Evolutionary conservation across 163 green algal genomes (phyloP).

Genomic region (Scenedesmus sp.): DNA sequence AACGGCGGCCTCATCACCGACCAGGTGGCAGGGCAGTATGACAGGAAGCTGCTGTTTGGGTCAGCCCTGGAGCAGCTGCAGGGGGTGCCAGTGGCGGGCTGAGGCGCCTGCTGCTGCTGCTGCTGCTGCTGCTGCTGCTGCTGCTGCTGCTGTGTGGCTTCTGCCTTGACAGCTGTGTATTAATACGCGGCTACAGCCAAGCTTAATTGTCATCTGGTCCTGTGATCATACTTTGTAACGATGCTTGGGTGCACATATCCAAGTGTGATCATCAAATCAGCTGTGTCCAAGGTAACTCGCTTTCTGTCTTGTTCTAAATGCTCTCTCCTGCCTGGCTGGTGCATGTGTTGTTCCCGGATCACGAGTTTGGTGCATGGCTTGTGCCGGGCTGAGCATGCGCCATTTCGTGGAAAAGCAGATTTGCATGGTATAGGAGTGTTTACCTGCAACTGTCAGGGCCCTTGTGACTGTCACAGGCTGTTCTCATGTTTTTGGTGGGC

Average conservation of each 20-base stretch:
- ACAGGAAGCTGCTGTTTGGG: constrained; percentile 24
- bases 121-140: neutral
- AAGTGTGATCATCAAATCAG: no score
- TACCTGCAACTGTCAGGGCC: no score
- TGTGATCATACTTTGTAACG: neutral
- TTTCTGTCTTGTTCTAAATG: no score
- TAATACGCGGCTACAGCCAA: neutral
- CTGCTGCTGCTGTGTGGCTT: neutral
- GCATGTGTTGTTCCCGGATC: no score
- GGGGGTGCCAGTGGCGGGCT: constrained; percentile 28
- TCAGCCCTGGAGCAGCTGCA: neutral
- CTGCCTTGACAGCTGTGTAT: neutral
- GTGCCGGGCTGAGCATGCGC: no score
- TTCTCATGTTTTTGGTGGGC: no score
- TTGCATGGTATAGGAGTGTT: no score
- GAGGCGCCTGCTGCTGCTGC: neutral
- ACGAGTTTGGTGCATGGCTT: no score
- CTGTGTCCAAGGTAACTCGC: no score
- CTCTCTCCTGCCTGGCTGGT: no score
- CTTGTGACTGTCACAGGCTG: no score
- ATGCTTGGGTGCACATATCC: neutral
- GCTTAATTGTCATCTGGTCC: neutral
- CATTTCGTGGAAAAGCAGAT: no score
- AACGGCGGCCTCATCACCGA: constrained; percentile 74
- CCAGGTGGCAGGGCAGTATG: constrained; percentile 5